A percentile compares a stretch with the other conserved stretches of the same genome.
Evolutionary conservation across 2,329 filamentous ascomycete genomes (phyloP).

Genomic region (Neonectria faginata): DNA sequence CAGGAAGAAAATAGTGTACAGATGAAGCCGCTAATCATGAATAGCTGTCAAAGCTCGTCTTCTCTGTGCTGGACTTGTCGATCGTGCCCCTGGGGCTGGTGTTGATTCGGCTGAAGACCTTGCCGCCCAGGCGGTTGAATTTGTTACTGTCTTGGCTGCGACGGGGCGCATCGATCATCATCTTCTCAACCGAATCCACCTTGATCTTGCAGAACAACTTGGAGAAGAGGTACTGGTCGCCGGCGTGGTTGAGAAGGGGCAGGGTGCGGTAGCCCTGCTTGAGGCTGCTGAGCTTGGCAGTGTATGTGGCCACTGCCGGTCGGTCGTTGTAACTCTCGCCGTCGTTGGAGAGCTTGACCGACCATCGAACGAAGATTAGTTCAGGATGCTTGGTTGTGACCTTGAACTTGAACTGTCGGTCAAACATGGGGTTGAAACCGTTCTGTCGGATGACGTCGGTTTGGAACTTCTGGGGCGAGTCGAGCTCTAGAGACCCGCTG

Average conservation of each 20-base stretch:
- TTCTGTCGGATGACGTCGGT: constrained; percentile 88
- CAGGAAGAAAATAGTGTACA: constrained; percentile 39
- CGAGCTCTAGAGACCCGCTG: constrained; percentile 57
- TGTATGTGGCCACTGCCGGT: constrained; percentile 84
- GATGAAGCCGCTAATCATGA: constrained; percentile 34
- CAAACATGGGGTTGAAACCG: constrained; percentile 92
- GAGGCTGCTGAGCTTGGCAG: constrained; percentile 88
- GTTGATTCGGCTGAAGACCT: constrained; percentile 67
- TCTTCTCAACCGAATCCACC: constrained; percentile 68
- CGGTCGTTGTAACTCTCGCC: constrained; percentile 73
- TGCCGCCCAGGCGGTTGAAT: constrained; percentile 67
- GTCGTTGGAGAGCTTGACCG: constrained; percentile 86
- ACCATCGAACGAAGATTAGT: constrained; percentile 93
- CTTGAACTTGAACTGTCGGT: constrained; percentile 81
- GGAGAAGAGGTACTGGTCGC: constrained; percentile 94
- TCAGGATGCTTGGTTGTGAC: constrained; percentile 95
- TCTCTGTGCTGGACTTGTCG: constrained; percentile 64
- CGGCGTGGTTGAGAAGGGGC: constrained; percentile 87
- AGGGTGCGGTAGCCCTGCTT: constrained; percentile 94
- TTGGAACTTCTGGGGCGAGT: constrained; percentile 78
- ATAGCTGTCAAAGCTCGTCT: constrained; percentile 58
- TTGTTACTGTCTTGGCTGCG: constrained; percentile 59
- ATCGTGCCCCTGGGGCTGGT: constrained; percentile 65
- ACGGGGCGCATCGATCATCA: constrained; percentile 64
- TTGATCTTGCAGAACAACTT: constrained; percentile 92